Conservation (phyloP, 73 alveolate species). For the Paramecium sexaurelia region DNA sequence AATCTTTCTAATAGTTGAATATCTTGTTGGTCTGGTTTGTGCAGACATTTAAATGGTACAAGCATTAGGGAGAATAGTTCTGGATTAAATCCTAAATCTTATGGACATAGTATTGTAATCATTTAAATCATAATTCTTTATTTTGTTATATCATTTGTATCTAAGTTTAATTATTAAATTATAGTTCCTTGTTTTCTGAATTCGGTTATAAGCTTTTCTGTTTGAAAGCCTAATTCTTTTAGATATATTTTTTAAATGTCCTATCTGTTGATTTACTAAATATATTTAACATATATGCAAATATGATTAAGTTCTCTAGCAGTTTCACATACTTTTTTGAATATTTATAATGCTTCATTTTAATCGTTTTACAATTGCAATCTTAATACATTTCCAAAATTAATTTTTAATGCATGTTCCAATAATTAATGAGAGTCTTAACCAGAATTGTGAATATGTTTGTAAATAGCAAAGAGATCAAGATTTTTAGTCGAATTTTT, state of each 20-base stretch:
- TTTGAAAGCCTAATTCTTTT: not conserved
- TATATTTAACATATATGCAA: not conserved
- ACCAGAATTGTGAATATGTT: not conserved
- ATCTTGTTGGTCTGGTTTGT: not conserved
- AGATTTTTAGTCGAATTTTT: not conserved
- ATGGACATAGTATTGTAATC: slow-evolving; percentile 15
- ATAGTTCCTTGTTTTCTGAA: slow-evolving; percentile 9
- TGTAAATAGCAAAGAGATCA: not conserved
- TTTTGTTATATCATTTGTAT: not conserved
- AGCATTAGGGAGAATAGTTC: slow-evolving; percentile 29
- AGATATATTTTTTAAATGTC: not conserved
- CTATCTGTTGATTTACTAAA: not conserved
- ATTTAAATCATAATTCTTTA: not conserved
- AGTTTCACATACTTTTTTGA: not conserved
- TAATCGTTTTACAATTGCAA: not conserved
- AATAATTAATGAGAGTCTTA: not conserved
- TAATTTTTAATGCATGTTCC: not conserved
- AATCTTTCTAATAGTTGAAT: not conserved
- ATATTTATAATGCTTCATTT: not conserved
- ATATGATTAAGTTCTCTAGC: not conserved
- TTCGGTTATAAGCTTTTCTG: not conserved
- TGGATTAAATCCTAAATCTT: slow-evolving; percentile 19
- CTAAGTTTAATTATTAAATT: not conserved
- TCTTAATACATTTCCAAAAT: not conserved
- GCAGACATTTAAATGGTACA: not conserved